Conservation (phyloP, 2,329 filamentous ascomycete species). For the Colletotrichum sp. region DNA sequence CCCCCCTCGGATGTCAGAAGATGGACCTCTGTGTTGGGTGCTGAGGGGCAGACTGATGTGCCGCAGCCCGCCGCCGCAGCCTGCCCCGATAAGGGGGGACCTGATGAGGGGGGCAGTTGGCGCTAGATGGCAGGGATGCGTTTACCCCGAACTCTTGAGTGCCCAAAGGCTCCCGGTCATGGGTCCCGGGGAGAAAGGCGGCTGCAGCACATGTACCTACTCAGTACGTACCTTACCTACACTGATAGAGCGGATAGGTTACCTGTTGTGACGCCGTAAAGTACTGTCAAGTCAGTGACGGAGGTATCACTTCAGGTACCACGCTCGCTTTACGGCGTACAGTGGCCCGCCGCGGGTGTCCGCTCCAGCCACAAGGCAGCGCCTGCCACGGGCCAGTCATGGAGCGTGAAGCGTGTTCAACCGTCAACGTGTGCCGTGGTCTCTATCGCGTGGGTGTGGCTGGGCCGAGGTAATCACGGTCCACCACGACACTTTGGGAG, state of each 20-base stretch:
- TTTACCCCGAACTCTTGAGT: neutral
- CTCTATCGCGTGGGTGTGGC: conserved; percentile 5
- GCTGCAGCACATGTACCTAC: neutral
- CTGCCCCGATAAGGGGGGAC: conserved; percentile 3
- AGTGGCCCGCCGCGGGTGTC: neutral
- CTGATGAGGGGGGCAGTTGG: neutral
- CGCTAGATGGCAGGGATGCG: conserved; percentile 1
- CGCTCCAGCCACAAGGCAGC: neutral
- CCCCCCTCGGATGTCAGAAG: neutral
- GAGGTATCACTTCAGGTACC: neutral
- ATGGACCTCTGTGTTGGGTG: neutral
- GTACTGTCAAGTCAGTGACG: neutral
- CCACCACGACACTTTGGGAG: neutral
- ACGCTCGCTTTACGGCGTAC: neutral
- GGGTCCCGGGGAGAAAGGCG: neutral
- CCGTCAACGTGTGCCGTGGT: neutral
- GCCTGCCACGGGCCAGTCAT: neutral
- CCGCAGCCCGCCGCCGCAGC: neutral
- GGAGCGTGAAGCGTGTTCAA: neutral
- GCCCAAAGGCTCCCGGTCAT: neutral
- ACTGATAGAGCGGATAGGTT: neutral
- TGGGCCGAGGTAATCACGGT: conserved; percentile 23
- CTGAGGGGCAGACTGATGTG: conserved; percentile 4
- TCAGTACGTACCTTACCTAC: neutral
- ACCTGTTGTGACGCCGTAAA: neutral